Evolutionary conservation across 306 rosid genomes (phyloP).

Genomic region (Fragaria ananassa): DNA sequence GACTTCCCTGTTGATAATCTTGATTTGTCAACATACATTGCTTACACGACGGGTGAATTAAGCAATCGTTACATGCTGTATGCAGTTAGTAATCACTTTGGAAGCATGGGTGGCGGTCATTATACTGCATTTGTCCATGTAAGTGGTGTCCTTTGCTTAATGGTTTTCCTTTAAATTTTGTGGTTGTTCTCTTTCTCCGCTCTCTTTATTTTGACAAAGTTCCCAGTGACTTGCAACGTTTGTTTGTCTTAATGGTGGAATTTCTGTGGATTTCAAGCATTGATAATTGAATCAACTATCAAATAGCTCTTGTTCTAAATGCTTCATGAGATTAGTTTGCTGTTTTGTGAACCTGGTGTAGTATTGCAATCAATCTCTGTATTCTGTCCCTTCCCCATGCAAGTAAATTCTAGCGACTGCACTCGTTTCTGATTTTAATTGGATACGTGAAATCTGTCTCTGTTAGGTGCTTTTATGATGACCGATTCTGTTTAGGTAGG

Average conservation of each 20-base stretch:
- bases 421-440: not conserved
- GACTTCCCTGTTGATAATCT: slow-evolving; percentile 87
- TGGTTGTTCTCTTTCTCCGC: not conserved
- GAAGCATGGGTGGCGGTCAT: slow-evolving; percentile 99
- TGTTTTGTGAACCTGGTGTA: not conserved
- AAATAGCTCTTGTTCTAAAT: not conserved
- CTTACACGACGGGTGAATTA: slow-evolving; percentile 50
- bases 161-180: not conserved
- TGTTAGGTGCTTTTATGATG: not conserved
- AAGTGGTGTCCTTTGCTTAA: slow-evolving; percentile 39
- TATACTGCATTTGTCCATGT: slow-evolving; percentile 98
- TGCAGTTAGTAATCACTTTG: slow-evolving; percentile 92
- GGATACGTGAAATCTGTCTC: not conserved
- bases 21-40: slow-evolving; percentile 77
- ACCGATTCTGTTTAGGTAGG: not conserved
- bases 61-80: slow-evolving; percentile 74
- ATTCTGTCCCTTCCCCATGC: not conserved
- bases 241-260: not conserved
- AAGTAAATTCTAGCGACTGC: not conserved
- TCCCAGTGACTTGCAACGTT: not conserved
- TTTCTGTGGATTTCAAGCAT: not conserved
- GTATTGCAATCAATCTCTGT: not conserved
- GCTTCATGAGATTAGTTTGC: not conserved
- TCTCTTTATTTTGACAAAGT: not conserved
- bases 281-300: not conserved